Conservation (phyloP, 805 yeast genomes). For the Cyberlindnera galapagoensis region DNA sequence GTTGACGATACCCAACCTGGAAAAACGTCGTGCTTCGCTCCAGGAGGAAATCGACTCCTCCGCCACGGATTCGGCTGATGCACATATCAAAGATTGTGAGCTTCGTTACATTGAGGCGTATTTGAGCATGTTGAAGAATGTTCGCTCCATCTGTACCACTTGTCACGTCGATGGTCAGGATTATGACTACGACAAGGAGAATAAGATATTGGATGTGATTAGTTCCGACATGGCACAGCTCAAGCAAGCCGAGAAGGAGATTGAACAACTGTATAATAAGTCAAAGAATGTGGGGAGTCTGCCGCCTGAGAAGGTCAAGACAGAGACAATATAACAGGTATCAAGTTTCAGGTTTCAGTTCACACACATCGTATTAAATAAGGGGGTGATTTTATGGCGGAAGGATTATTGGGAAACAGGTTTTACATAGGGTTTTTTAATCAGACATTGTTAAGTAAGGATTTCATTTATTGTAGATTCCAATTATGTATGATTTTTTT, state of each 20-base stretch:
- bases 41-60: constrained; percentile 8
- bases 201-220: constrained; percentile 19
- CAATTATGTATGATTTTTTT: too few species aligned
- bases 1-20: constrained; percentile 19
- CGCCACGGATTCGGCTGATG: constrained; percentile 5
- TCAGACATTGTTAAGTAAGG: too few species aligned
- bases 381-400: too few species aligned
- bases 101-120: constrained; percentile 17
- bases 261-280: too few species aligned
- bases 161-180: constrained; percentile 8
- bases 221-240: constrained; percentile 16
- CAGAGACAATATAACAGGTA: too few species aligned
- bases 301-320: too few species aligned
- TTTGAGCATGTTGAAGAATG: constrained; percentile 12
- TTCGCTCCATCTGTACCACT: constrained; percentile 14
- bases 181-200: constrained; percentile 24
- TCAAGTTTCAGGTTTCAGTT: too few species aligned
- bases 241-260: constrained; percentile 18
- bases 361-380: too few species aligned
- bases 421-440: too few species aligned
- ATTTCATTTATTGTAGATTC: too few species aligned
- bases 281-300: too few species aligned
- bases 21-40: constrained; percentile 9
- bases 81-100: constrained; percentile 12
- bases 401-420: too few species aligned